phyloP scores from a whole-genome alignment of 2,329 filamentous ascomycete genomes.

The Lecanicillium sp. region DNA sequence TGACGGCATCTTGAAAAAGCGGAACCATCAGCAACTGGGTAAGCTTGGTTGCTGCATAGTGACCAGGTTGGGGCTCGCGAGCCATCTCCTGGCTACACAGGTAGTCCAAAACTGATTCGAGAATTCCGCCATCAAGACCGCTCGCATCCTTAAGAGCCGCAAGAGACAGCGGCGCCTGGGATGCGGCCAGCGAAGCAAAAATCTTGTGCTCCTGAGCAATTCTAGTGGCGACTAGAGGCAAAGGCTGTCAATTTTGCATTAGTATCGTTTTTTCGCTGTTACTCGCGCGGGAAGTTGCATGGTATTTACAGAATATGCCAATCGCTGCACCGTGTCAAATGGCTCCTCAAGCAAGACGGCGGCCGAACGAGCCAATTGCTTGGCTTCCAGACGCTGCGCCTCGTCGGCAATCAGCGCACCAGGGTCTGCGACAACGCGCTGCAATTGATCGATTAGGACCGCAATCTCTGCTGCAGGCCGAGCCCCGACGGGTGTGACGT shows the following conservation, averaged over 20 bases:
- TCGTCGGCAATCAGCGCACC: slow-evolving; percentile 1
- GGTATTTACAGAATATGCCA: slow-evolving; percentile 12
- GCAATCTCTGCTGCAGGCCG: neutral
- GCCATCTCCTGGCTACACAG: slow-evolving; percentile 11
- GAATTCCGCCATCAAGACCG: slow-evolving; percentile 3
- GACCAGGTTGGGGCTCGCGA: slow-evolving; percentile 3
- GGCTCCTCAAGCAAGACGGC: slow-evolving; percentile 11
- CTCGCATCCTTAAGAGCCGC: slow-evolving; percentile 6
- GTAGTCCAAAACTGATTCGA: slow-evolving; percentile 12
- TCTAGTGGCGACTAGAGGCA: slow-evolving; percentile 10
- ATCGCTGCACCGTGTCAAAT: slow-evolving; percentile 13
- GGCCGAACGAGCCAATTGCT: slow-evolving; percentile 8
- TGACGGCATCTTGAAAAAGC: slow-evolving; percentile 11
- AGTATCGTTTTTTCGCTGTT: neutral
- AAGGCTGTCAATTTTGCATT: slow-evolving; percentile 3
- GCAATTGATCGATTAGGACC: slow-evolving; percentile 11
- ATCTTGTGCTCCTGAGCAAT: slow-evolving; percentile 12
- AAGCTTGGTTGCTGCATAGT: slow-evolving; percentile 9
- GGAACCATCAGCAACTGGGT: slow-evolving; percentile 10
- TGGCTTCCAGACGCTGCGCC: slow-evolving; percentile 4
- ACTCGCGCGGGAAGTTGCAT: too few relatives aligned
- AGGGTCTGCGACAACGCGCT: slow-evolving; percentile 6
- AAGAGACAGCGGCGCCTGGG: slow-evolving; percentile 7
- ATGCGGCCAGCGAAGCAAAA: slow-evolving; percentile 7
- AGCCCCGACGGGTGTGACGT: neutral